Evolutionary conservation across 352 stramenopile species (phyloP), one percentile per base, ranked within the genome.

Genomic region (Pythium chondricola): DNA sequence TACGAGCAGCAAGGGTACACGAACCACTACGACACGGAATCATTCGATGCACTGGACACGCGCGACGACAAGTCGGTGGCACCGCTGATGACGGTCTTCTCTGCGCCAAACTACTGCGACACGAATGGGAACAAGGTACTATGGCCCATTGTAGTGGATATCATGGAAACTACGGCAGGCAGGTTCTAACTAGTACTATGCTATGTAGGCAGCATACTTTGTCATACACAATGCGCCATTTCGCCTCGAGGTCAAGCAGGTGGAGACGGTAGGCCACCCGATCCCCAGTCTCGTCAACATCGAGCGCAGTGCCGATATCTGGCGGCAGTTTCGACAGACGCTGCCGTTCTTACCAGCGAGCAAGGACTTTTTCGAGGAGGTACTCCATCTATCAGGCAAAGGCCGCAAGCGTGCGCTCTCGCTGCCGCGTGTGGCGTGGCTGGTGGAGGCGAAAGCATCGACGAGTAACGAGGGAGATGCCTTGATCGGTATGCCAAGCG

Each of bases 31-130:
- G 43, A 64, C 32, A 69, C 63, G 4, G 48, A 69, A 4, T 51
- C 71, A 29, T 87, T 63, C 52, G 40, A 57, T 16, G 46, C 36
- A 0, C 33, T 91, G 16, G 79, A 90, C 43, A 66, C 54, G 10
- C 65, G 79, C 13, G 13, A 51, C 0, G 63, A 83, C 50, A 78
- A 69, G 18, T 63, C 56, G 2, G 54, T 88, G 37, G 65, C 78
- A 26, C 78, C 82, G 16, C 61, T 98, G 16, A 86, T 98, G 37
- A 98, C 94, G 0, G 80, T 98, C 4, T 98, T 98, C 69, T 97
- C 81, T 18, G 94, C 95, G 5, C 88, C 93, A 2, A 98, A 98
- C 53, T 98, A 98, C 62, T 98, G 93, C 49, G 93, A 97, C 63
- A 70, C 61, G 11, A 80, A 88, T 27, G 52, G 58, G 8, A 91